Base-by-base conservation (phyloP, 768 basidiomycete species). In the Serendipita sp. region DNA sequence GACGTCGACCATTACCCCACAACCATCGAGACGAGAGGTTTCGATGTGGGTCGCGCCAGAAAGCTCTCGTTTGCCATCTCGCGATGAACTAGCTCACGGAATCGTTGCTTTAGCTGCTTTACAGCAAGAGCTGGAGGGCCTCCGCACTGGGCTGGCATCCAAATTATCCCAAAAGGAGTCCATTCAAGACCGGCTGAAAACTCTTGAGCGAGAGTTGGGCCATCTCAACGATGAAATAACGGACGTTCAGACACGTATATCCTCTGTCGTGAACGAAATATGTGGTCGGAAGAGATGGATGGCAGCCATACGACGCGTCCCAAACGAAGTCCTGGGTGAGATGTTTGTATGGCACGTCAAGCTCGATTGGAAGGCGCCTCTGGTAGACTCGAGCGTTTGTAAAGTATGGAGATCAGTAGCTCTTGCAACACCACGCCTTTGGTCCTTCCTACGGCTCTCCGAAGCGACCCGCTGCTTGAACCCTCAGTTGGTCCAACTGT, bases 291-390 rank as follows among this genome's bases (percentile, higher is more conserved):
- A 24, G 13, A 31, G 24, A n/a, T 58, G 53, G 53, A 58, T 58
- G 11, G 24, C 53, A 9, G 26, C 30, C 30, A 22, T 26, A 4
- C 53, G 53, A n/a, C 24, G 26, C 14, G 11, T 58, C 26, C 53
- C 53, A 33, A 24, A 33, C 26, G 53, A 58, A 58, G 31, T 58
- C 17, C 53, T 58, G 5, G 53, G 24, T 9, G 53, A 58, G 31
- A 28, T 58, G 11, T 58, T 58, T n/a, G 31, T 58, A n/a, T 28
- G 26, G 24, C 53, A 58, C 53, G 53, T 58, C 53, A 58, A 20
- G 31, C 20, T 58, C 20, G 53, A 58, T 26, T 26, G 30, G 24
- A 58, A 33, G 30, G 53, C 53, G 14, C 53, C 53, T 58, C 26
- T 58, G 17, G 33, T 58, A 13, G 53, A 24, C n/a, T 28, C 53